phyloP scores from a whole-genome alignment of 306 rosid species.

The Calophaca sinica region DNA sequence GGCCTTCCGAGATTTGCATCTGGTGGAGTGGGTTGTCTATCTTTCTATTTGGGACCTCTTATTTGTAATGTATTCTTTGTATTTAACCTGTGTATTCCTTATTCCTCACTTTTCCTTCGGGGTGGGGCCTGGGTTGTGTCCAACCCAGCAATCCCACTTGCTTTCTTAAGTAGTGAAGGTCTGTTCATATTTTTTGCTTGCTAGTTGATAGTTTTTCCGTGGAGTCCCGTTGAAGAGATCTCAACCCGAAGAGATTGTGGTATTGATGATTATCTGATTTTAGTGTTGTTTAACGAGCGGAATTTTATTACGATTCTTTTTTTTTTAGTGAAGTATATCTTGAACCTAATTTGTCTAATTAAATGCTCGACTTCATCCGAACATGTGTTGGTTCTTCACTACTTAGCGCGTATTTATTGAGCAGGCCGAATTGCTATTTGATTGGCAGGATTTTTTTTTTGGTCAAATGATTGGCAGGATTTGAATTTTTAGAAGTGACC shows the following conservation, averaged over 20 bases:
- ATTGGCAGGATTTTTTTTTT: too few species aligned
- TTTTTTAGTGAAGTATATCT: not conserved
- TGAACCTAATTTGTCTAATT: slow-evolving; percentile 6
- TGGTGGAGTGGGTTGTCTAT: slow-evolving; percentile 56
- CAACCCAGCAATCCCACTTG: slow-evolving; percentile 31
- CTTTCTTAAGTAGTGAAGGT: slow-evolving; percentile 33
- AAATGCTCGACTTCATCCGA: slow-evolving; percentile 20
- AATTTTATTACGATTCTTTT: slow-evolving; percentile 31
- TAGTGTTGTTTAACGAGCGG: slow-evolving; percentile 33
- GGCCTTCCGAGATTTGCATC: slow-evolving; percentile 53
- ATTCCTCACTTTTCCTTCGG: slow-evolving; percentile 38
- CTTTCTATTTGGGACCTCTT: slow-evolving; percentile 48
- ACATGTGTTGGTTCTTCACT: not conserved
- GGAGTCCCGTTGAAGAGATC: slow-evolving; percentile 29
- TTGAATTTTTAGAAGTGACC: too few species aligned
- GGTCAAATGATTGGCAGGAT: too few species aligned
- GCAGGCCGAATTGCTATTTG: not conserved
- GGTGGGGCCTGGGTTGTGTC: slow-evolving; percentile 36
- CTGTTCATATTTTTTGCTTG: slow-evolving; percentile 48
- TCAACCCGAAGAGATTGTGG: slow-evolving; percentile 22
- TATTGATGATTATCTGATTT: slow-evolving; percentile 36
- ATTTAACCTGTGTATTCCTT: slow-evolving; percentile 61
- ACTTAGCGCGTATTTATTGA: not conserved
- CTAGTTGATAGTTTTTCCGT: slow-evolving; percentile 34
- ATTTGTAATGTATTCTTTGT: slow-evolving; percentile 69